A percentile compares a stretch with the other conserved stretches of the same genome.
Conservation (phyloP, 371 early-diverging fungal genomes). For the Conidiobolus incongruus region DNA sequence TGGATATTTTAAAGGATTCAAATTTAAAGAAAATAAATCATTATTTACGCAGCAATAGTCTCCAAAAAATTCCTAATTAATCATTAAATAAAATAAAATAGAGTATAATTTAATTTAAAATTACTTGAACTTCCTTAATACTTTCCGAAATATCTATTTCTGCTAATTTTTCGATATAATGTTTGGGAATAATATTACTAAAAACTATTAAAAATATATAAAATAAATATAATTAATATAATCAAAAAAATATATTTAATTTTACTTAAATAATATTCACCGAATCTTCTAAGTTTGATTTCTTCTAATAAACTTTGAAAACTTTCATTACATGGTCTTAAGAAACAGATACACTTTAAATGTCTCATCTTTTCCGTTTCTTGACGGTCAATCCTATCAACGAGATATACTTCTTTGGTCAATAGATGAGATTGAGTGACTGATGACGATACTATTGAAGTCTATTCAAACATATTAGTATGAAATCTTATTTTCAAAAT, state of each 20-base stretch:
- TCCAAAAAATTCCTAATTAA: constrained; percentile 60
- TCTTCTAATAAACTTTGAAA: constrained; percentile 71
- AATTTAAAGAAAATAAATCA: constrained; percentile 58
- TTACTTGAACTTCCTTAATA: constrained; percentile 76
- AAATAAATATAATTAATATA: not conserved
- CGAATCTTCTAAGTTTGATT: constrained; percentile 71
- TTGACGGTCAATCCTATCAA: constrained; percentile 73
- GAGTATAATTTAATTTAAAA: not conserved
- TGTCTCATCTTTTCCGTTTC: constrained; percentile 78
- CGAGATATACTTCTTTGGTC: constrained; percentile 75
- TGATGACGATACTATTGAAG: constrained; percentile 74
- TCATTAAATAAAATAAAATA: not conserved
- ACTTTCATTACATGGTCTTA: constrained; percentile 64
- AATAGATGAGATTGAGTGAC: constrained; percentile 77
- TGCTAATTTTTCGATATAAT: constrained; percentile 74
- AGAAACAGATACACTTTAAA: constrained; percentile 78
- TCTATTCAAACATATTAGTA: too few species aligned
- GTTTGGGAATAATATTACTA: constrained; percentile 70
- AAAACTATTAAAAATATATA: constrained; percentile 27
- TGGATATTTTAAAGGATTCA: constrained; percentile 25
- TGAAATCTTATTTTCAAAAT: too few species aligned
- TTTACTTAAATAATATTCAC: constrained; percentile 82
- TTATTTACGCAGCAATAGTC: constrained; percentile 73
- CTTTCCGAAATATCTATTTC: constrained; percentile 87
- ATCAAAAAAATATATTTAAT: not conserved